Conservation (phyloP, 345 rosid species). For the Trapa bicornis region DNA sequence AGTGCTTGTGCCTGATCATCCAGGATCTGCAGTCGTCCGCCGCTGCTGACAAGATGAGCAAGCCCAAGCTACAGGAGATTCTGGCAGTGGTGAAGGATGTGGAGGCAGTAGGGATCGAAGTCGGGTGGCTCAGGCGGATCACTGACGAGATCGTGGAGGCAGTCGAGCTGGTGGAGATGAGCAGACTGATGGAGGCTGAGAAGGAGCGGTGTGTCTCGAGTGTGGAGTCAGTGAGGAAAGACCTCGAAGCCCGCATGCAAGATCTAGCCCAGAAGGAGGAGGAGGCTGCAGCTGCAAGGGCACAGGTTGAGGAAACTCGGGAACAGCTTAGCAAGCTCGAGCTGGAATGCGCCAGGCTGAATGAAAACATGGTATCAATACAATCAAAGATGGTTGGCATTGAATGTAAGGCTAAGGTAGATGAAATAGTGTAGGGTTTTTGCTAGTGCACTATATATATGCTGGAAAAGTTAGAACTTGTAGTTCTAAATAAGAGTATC, state of each 20-base stretch:
- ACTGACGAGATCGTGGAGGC: conserved; percentile 39
- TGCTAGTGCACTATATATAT: not conserved
- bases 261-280: conserved; percentile 41
- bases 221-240: conserved; percentile 33
- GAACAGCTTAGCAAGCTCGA: conserved; percentile 30
- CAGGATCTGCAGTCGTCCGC: conserved; percentile 46
- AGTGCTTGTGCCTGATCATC: conserved; percentile 52
- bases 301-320: conserved; percentile 20
- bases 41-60: conserved; percentile 38
- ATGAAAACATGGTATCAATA: conserved; percentile 21
- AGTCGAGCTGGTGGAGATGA: conserved; percentile 31
- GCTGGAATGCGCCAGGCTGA: conserved; percentile 25
- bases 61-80: conserved; percentile 49
- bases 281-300: conserved; percentile 26
- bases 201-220: conserved; percentile 22
- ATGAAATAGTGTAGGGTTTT: conserved; percentile 13
- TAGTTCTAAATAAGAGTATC: too few species aligned
- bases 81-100: conserved; percentile 63
- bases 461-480: not conserved
- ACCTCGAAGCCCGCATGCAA: conserved; percentile 30
- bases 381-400: conserved; percentile 5
- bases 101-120: conserved; percentile 52
- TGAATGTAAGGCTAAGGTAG: conserved; percentile 6
- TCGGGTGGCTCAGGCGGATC: conserved; percentile 42
- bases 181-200: conserved; percentile 21